Evolutionary conservation across 192 early-diverging fungal genomes (phyloP), one percentile per base, ranked within the genome.

Genomic region (Allomyces macrogynus): DNA sequence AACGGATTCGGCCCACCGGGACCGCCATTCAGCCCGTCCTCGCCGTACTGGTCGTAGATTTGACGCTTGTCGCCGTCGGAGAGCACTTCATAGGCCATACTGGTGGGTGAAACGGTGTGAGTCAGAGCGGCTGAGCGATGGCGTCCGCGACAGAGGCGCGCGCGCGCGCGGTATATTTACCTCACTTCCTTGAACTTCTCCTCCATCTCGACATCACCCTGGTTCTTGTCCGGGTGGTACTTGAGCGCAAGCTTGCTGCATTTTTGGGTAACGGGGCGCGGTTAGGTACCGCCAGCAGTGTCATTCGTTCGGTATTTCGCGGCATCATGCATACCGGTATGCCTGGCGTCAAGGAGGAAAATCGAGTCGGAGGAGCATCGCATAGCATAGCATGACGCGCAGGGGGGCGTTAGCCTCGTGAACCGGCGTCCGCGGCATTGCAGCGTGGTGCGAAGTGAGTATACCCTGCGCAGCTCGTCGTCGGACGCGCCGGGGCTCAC

Each of bases 41-140:
- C 89, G 63, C 93, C 93, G 66, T 82, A 93, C 63, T 78, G 79
- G 74, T 99, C 93, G 74, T 99, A 99, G 65, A 87, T 72, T 61
- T 88, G 80, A 22, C 93, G 73, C 72, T 83, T 84, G 66, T 91
- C 80, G 10, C 79, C 74, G 73, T 93, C 91, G 42, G 85, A 86
- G 18, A 93, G 76, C 27, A 88, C 77, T 69, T 93, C 89, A 68
- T 93, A 93, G 8, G 90, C 91, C 69, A 40, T 40, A 40, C 32
- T 40, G 32, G 32, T 40, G 32, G 7, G n/a, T n/a, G 7, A 8
- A 40, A 40, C 32, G 32, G 32, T 40, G 32, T 40, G 32, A 40
- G 32, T 40, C 32, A 40, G 32, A 40, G 32, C 32, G 32, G 8
- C 32, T 7, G 32, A 40, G 32, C 32, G 32, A 40, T 40, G 32